Evolutionary conservation across 352 stramenopile species (phyloP), one percentile per base, ranked within the genome.

Genomic region (Phytopythium litorale): DNA sequence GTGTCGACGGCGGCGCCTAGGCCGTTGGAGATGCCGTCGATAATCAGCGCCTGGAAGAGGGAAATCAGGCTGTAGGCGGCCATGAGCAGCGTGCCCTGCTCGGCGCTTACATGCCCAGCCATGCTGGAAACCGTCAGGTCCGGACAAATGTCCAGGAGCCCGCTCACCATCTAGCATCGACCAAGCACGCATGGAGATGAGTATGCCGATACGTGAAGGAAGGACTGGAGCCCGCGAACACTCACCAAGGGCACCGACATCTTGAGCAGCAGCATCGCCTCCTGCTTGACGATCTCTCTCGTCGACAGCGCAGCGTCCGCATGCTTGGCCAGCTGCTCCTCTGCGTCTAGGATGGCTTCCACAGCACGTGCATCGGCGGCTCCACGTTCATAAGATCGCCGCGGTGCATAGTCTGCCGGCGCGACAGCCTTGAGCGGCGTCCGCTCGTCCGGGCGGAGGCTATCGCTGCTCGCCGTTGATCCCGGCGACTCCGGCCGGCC

Each of bases 211-310:
- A 46, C 13, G 33, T 12, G 33, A 46, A 46, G 15, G 18, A 3
- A 49, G 42, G 21, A 23, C 42, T 38, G 33, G 25, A 28, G 11
- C 19, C 42, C 25, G 7, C n/a, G 28, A n/a, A 9, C 13, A 62
- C 60, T 19, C 35, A 67, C 56, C 63, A 81, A 71, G 21, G 73
- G 73, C 45, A 79, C 56, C 55, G 73, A 66, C 51, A 81, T 64
- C 13, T 56, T 64, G 50, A 76, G 32, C 48, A 81, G 62, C 57
- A 60, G 43, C 45, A 59, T 57, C 13, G 63, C 65, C 46, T 84
- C 75, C n/a, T 81, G 70, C 5, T 52, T 65, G 46, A 79, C 68
- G 54, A 84, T 81, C 38, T 77, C 63, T 65, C 71, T 75, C 25
- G 56, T 53, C 11, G 63, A 37, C 48, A 76, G 50, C 37, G 58